A percentile compares a stretch with the other conserved stretches of the same genome.
Conservation (phyloP, 208 protist genomes). For the Balamuthia mandrillaris region DNA sequence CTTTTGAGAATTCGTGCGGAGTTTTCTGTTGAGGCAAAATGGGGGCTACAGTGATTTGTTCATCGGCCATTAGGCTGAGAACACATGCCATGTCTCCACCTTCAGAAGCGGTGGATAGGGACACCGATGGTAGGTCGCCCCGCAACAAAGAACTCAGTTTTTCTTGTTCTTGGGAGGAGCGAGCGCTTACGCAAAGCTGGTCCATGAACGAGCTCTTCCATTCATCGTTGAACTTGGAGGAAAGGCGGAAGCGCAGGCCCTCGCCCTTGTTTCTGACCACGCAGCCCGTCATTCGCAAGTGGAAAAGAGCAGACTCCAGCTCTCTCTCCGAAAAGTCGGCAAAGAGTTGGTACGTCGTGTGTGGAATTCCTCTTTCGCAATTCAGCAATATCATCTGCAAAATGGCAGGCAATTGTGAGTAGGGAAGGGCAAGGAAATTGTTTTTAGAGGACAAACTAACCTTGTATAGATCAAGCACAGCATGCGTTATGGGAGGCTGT, state of each 20-base stretch:
- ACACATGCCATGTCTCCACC: no score
- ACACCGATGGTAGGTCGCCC: no score
- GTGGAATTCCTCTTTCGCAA: background rate
- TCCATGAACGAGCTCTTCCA: no score
- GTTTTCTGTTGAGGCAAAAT: no score
- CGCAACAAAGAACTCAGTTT: no score
- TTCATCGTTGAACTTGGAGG: background rate
- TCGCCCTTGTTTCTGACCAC: background rate
- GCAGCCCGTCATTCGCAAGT: background rate
- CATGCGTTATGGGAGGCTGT: background rate
- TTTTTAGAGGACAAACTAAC: background rate
- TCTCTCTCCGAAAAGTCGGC: background rate
- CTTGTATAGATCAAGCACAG: background rate
- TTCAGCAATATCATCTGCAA: background rate
- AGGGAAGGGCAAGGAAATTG: background rate
- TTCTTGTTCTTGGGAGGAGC: no score
- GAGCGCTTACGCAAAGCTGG: no score
- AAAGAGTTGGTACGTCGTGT: background rate
- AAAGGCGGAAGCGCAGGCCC: constrained; percentile 1
- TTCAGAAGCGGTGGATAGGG: no score
- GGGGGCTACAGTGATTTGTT: no score
- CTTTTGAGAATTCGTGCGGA: no score
- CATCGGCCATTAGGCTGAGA: no score
- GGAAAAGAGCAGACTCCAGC: background rate
- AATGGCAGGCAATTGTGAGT: no score